Percentiles rank a stretch among this genome's conserved stretches.
Evolutionary conservation across 768 basidiomycete genomes (phyloP).

Genomic region (Kwoniella sp.): DNA sequence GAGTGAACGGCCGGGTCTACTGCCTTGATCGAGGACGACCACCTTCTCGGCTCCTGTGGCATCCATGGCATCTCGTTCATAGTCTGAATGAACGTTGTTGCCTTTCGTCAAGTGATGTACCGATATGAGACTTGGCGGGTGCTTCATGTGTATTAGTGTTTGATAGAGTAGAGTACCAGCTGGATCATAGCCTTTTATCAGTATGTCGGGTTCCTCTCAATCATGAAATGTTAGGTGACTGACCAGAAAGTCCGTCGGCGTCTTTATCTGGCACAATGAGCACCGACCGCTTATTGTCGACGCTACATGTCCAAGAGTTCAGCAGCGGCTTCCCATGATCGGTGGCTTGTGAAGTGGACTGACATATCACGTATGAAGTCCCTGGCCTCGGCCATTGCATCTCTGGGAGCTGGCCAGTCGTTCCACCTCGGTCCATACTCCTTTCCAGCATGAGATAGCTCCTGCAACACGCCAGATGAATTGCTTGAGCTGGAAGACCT

Average conservation of each 20-base stretch:
- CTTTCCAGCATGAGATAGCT: slow-evolving; percentile 7
- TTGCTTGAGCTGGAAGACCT: slow-evolving; percentile 10
- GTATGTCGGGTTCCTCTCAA: not conserved
- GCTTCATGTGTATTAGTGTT: slow-evolving; percentile 58
- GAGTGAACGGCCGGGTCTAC: slow-evolving; percentile 57
- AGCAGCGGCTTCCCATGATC: not conserved
- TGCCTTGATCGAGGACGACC: slow-evolving; percentile 62
- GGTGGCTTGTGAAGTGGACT: slow-evolving; percentile 18
- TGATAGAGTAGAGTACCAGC: slow-evolving; percentile 58
- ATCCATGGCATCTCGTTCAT: slow-evolving; percentile 54
- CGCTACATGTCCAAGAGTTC: slow-evolving; percentile 26
- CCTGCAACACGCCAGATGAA: slow-evolving; percentile 2
- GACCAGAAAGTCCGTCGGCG: slow-evolving; percentile 56
- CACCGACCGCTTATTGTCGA: slow-evolving; percentile 35
- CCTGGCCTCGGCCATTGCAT: slow-evolving; percentile 49
- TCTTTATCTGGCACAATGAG: slow-evolving; percentile 62
- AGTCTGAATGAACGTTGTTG: slow-evolving; percentile 57
- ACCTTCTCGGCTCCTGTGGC: slow-evolving; percentile 51
- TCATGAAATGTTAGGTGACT: not conserved
- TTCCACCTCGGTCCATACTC: slow-evolving; percentile 44
- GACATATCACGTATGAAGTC: slow-evolving; percentile 55
- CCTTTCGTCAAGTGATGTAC: slow-evolving; percentile 60
- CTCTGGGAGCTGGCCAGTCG: slow-evolving; percentile 57
- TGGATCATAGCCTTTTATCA: slow-evolving; percentile 3
- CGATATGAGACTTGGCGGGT: slow-evolving; percentile 48